Evolutionary conservation across 1,139 yeast genomes (phyloP).

Genomic region (Hansenula lynferdii): DNA sequence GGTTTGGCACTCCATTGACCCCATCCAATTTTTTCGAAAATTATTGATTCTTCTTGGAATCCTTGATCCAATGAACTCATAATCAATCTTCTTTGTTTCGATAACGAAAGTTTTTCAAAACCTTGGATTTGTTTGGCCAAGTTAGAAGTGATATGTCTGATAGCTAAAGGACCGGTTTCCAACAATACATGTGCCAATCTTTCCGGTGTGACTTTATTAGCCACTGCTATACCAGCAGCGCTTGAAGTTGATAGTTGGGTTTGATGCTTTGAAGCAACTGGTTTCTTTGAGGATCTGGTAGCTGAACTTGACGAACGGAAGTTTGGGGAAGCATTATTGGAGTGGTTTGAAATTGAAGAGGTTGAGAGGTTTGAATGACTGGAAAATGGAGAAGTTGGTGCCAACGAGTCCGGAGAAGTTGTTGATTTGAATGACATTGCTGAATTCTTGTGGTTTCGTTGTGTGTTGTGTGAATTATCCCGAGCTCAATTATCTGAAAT

Average conservation of each 20-base stretch:
- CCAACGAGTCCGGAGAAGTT: conserved; percentile 17
- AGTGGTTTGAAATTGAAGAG: conserved; percentile 13
- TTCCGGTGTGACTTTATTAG: conserved; percentile 78
- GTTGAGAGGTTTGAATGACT: conserved; percentile 12
- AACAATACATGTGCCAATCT: conserved; percentile 66
- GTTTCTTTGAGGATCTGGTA: conserved; percentile 21
- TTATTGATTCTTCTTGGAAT: conserved; percentile 56
- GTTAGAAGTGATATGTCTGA: conserved; percentile 82
- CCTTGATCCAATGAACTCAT: conserved; percentile 83
- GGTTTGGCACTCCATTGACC: conserved; percentile 92
- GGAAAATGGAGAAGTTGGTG: conserved; percentile 22
- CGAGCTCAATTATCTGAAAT: no score
- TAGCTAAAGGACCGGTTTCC: conserved; percentile 83
- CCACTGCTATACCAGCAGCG: conserved; percentile 86
- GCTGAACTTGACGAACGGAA: conserved; percentile 18
- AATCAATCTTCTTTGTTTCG: conserved; percentile 85
- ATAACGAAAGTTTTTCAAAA: conserved; percentile 73
- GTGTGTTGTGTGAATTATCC: not conserved
- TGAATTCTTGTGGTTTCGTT: not conserved
- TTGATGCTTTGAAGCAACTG: conserved; percentile 21
- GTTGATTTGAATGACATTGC: conserved; percentile 2
- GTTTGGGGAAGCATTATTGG: conserved; percentile 13
- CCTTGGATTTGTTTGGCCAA: conserved; percentile 71
- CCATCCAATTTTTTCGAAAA: conserved; percentile 96
- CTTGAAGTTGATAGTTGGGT: conserved; percentile 63